Evolutionary conservation across 2,329 filamentous ascomycete species (phyloP).

Genomic region (Verticillium klebahnii): DNA sequence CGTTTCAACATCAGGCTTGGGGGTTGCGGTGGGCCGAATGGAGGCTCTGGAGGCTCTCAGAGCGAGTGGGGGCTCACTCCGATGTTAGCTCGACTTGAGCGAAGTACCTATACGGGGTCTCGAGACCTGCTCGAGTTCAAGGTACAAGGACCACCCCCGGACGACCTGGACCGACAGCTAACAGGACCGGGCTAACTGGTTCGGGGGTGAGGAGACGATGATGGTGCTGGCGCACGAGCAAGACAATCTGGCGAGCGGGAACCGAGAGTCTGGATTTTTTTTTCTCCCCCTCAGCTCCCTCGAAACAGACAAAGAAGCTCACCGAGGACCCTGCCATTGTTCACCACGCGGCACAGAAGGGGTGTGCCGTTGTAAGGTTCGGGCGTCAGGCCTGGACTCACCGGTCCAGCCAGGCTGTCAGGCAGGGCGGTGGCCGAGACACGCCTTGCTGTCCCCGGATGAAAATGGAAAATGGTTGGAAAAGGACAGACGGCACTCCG

Average conservation of each 20-base stretch:
- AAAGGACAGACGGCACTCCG: too few relatives aligned
- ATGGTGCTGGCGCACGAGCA: neutral
- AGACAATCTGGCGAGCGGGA: neutral
- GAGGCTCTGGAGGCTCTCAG: neutral
- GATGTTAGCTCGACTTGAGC: neutral
- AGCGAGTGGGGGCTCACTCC: neutral
- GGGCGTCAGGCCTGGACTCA: too few relatives aligned
- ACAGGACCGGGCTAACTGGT: neutral
- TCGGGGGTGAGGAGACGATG: neutral
- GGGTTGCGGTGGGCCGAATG: neutral
- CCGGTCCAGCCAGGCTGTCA: neutral
- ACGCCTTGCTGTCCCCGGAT: neutral
- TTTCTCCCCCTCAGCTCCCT: neutral
- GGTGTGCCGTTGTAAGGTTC: neutral
- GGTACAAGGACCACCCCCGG: neutral
- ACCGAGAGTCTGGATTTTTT: neutral
- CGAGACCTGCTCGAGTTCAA: neutral
- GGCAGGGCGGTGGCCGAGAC: neutral
- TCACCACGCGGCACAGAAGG: neutral
- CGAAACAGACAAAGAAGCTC: neutral
- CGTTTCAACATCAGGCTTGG: neutral
- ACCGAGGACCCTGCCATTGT: neutral
- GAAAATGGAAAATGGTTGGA: too few relatives aligned
- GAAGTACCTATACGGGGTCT: neutral
- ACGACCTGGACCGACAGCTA: neutral